Evolutionary conservation across 208 protist species (phyloP), one percentile per base, ranked within the genome.

Genomic region (Endotrypanum monterogeii): DNA sequence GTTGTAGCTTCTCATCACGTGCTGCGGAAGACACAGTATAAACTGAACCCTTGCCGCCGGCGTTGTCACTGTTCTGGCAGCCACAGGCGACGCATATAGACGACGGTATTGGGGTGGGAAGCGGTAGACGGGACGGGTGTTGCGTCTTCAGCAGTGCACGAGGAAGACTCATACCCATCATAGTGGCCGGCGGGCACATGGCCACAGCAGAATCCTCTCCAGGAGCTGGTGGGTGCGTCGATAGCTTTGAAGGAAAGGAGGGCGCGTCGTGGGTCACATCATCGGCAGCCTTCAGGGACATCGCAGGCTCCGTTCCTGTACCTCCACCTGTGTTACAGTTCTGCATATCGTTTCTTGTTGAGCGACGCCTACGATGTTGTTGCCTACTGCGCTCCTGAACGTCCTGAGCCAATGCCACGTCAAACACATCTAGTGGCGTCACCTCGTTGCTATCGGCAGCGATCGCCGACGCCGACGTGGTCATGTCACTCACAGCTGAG

Each of bases 361-460:
- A 54, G 44, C 35, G 58, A 20, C 35, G 35, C 18, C 35, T 28
- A 32, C 41, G 54, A 65, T 28, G 41, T 18, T 57, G 44, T 46
- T 58, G 67, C 48, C 18, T 11, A 32, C 50, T 44, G 52, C 67
- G 67, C 67, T 54, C 50, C 60, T 54, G 61, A 11, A 63, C 46
- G 32, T 79, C 74, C 48, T n/a, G 25, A n/a, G 55, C 74, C 9
- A 79, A 50, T 3, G 60, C 74, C 9, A 74, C 32, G 20, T 79
- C 74, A 16, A 79, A 79, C 3, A 70, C 51, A 48, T 79, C 74
- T 68, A 79, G 73, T 28, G 32, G 16, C 57, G 60, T 18, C 25
- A 20, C 25, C 37, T 61, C 7, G 5, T 12, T 1, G 7, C 28
- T 14, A 28, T 23, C 44, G 12, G 37, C 11, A 35, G 58, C 16